These are phyloP conservation scores for Penicillium vulpinum DNA, from an alignment of 2,329 filamentous ascomycete genomes.

Conservation along the genomic window DNA sequence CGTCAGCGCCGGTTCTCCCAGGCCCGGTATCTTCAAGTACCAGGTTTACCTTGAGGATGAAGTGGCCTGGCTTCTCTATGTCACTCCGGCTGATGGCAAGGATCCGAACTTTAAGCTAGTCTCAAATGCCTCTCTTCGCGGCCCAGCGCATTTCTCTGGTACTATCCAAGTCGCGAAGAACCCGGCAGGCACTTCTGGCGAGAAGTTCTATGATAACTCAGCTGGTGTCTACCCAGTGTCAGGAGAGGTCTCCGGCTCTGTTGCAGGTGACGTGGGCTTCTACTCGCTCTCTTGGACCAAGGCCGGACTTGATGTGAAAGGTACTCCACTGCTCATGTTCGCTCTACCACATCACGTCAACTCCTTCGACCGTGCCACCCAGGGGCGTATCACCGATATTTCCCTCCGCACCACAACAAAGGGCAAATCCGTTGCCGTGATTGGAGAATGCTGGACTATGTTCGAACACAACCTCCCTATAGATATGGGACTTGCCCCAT, in stretches of 20 bases:
- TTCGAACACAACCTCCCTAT: slow-evolving; percentile 70
- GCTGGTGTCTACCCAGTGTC: slow-evolving; percentile 72
- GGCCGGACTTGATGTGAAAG: slow-evolving; percentile 59
- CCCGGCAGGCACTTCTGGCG: slow-evolving; percentile 57
- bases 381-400: slow-evolving; percentile 53
- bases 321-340: slow-evolving; percentile 71
- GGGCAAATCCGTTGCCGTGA: slow-evolving; percentile 71
- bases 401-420: slow-evolving; percentile 80
- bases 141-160: slow-evolving; percentile 71
- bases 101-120: slow-evolving; percentile 67
- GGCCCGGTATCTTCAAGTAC: slow-evolving; percentile 72
- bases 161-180: slow-evolving; percentile 82
- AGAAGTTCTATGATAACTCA: slow-evolving; percentile 71
- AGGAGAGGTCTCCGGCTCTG: slow-evolving; percentile 63
- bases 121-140: slow-evolving; percentile 65
- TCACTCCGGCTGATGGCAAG: slow-evolving; percentile 58
- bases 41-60: slow-evolving; percentile 70
- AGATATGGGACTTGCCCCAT: slow-evolving; percentile 76
- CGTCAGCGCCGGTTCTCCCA: slow-evolving; percentile 53
- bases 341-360: slow-evolving; percentile 81
- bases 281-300: slow-evolving; percentile 77
- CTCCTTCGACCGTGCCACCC: slow-evolving; percentile 66
- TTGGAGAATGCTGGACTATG: slow-evolving; percentile 75
- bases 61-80: slow-evolving; percentile 78
- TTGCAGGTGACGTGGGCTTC: slow-evolving; percentile 58